These are phyloP conservation scores for Ceratobasidium sp. DNA, from an alignment of 1,284 basidiomycete genomes.

Conservation along the genomic window DNA sequence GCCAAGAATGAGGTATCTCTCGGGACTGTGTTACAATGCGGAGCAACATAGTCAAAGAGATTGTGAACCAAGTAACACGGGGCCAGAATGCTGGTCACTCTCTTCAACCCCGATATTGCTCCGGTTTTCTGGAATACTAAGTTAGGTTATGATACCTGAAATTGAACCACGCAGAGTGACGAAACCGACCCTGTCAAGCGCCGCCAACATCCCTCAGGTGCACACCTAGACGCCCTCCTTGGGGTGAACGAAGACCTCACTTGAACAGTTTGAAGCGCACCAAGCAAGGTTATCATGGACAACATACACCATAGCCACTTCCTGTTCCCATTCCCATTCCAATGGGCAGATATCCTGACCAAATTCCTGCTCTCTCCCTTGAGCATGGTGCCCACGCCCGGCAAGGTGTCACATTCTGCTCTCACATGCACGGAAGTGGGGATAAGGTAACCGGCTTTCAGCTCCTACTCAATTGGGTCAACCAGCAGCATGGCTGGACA, in stretches of 20 bases:
- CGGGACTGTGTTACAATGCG: neutral
- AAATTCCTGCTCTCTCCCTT: neutral
- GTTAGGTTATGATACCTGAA: neutral
- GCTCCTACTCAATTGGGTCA: neutral
- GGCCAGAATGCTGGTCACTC: neutral
- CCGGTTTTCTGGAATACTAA: neutral
- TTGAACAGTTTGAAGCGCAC: neutral
- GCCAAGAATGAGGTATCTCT: neutral
- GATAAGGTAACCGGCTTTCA: neutral
- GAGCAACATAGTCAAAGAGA: neutral
- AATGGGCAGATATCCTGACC: neutral
- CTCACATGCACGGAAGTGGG: neutral
- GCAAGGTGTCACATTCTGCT: neutral
- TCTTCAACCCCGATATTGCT: neutral
- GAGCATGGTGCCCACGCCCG: neutral
- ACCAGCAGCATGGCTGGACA: neutral
- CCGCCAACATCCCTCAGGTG: neutral
- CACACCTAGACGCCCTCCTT: neutral
- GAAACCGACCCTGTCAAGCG: neutral
- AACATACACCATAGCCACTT: neutral
- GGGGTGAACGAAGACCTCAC: neutral
- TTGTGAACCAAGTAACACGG: no score
- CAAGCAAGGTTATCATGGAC: neutral
- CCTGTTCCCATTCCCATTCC: neutral
- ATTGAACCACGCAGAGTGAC: neutral